Evolutionary conservation across 2,329 filamentous ascomycete genomes (phyloP), one percentile per base, ranked within the genome.

Genomic region (Rhynchosporium secalis): DNA sequence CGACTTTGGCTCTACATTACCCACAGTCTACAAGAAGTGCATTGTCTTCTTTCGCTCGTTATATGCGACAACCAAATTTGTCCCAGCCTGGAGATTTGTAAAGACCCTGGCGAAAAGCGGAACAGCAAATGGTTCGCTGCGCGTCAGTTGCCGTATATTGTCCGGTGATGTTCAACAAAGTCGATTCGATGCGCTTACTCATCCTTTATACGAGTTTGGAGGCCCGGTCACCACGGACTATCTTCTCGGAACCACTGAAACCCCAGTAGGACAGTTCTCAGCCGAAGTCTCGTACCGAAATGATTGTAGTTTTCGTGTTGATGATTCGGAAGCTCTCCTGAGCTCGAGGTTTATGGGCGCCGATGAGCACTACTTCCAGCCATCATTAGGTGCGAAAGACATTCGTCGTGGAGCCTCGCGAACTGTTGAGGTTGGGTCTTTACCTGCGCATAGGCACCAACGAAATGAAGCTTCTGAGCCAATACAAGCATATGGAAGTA

Each of bases 11-110:
- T 79, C 80, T 10, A 80, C 79, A 38, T 79, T 98, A 57, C 92
- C 95, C 13, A 94, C 91, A 58, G 87, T 96, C 62, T 99, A 99
- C 82, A 99, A 99, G 78, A 95, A 96, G 78, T 92, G 91, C 70
- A 96, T 99, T 67, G 90, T 98, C 68, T 86, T 97, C 70, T 97
- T 98, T 77, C 86, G 95, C 64, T 92, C 92, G 1, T 82, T 99
- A 51, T 96, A 91, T 75, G 86, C 91, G 56, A 90, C 90, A 60
- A 86, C 91, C 46, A 89, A 91, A 70, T 84, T 97, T 65, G 79
- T 96, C 65, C 95, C 95, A 2, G 87, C 90, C 29, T 96, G 90
- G 87, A 96, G 89, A 77, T 89, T 96, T 72, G 86, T 82, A 46
- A 84, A 89, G 72, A 86, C 85, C 56, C 81, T 90, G 66, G 84